Conservation (phyloP, 1,284 basidiomycete species). For the Leccinum huronense region DNA sequence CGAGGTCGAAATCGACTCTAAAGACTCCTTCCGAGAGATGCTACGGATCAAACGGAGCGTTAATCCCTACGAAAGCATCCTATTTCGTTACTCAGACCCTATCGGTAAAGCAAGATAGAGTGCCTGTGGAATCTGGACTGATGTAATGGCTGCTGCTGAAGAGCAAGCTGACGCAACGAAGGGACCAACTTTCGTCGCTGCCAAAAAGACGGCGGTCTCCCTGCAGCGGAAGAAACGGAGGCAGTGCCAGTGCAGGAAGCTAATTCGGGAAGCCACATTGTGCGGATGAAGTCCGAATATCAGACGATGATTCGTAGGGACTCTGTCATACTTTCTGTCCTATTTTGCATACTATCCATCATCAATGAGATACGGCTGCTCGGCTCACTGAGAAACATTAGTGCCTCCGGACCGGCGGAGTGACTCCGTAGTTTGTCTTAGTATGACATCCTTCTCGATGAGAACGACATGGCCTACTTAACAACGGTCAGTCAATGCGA, state of each 20-base stretch:
- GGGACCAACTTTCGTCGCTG: constrained; percentile 66
- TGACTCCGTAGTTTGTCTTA: constrained; percentile 57
- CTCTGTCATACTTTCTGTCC: constrained; percentile 17
- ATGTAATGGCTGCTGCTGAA: constrained; percentile 71
- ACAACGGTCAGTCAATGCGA: constrained; percentile 40
- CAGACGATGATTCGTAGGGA: constrained; percentile 63
- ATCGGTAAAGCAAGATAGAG: constrained; percentile 59
- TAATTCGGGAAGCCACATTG: constrained; percentile 37
- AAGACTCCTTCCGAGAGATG: constrained; percentile 99
- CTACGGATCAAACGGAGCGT: constrained; percentile 97
- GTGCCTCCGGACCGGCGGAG: constrained; percentile 55
- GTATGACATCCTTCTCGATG: constrained; percentile 50
- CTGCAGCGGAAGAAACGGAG: constrained; percentile 33
- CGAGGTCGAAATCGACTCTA: constrained; percentile 96
- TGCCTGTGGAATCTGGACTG: constrained; percentile 58
- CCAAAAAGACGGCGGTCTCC: constrained; percentile 45
- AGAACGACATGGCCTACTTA: constrained; percentile 48
- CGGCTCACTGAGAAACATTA: constrained; percentile 57
- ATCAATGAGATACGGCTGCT: constrained; percentile 62
- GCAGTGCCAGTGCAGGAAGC: constrained; percentile 35
- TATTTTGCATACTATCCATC: constrained; percentile 55
- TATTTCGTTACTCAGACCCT: constrained; percentile 86
- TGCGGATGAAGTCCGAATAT: constrained; percentile 80
- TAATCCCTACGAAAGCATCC: constrained; percentile 89
- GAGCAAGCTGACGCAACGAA: constrained; percentile 44